A percentile compares a stretch with the other conserved stretches of the same genome.
These are phyloP conservation scores for Colletotrichum endophyticum DNA, from an alignment of 2,329 filamentous ascomycete genomes.

Conservation along the genomic window DNA sequence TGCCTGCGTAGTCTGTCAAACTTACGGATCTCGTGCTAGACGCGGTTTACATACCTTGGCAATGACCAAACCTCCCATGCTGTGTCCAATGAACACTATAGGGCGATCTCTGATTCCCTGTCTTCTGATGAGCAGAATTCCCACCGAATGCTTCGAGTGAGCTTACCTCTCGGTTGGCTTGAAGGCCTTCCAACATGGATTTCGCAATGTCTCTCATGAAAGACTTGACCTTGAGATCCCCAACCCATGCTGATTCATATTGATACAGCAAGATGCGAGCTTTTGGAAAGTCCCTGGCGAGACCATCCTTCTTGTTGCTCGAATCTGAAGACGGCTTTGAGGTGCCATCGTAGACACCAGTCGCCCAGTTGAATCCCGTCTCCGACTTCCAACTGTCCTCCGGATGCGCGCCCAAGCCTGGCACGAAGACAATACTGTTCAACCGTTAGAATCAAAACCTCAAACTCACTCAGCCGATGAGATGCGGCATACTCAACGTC, in stretches of 20 bases:
- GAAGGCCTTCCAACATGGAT: conserved; percentile 38
- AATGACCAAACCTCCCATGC: conserved; percentile 49
- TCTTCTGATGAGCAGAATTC: not conserved
- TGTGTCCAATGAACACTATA: conserved; percentile 47
- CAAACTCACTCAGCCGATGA: not conserved
- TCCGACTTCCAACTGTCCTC: conserved; percentile 43
- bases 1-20: not conserved
- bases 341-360: conserved; percentile 34
- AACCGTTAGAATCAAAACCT: conserved; percentile 7
- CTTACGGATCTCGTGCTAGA: not conserved
- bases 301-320: conserved; percentile 29
- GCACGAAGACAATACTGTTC: conserved; percentile 43
- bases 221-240: conserved; percentile 44
- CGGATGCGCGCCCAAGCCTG: conserved; percentile 44
- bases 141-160: rapidly evolving
- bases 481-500: conserved; percentile 38
- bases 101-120: conserved; percentile 30
- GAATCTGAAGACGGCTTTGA: conserved; percentile 42
- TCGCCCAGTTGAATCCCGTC: conserved; percentile 45
- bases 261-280: conserved; percentile 44
- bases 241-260: conserved; percentile 46
- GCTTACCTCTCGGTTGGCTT: conserved; percentile 37
- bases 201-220: conserved; percentile 43
- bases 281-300: conserved; percentile 42
- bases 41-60: conserved; percentile 38